Evolutionary conservation across 1,139 yeast genomes (phyloP).

Genomic region (Saccharomyces hybrid): DNA sequence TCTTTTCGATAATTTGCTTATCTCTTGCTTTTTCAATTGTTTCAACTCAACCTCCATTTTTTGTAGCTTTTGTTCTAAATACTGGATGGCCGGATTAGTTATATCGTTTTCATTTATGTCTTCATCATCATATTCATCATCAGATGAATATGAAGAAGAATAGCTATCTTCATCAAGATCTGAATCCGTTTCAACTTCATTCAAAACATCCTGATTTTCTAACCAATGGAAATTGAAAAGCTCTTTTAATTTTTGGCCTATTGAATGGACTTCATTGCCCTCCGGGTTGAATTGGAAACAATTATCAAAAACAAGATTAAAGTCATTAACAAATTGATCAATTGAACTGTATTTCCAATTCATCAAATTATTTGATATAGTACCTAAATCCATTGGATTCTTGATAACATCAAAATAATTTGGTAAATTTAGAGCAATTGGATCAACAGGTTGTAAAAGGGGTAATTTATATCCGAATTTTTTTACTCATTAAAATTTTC

Average conservation of each 20-base stretch:
- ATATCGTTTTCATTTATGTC: slow-evolving; percentile 65
- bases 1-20: slow-evolving; percentile 43
- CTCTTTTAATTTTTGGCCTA: slow-evolving; percentile 88
- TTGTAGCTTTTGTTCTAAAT: slow-evolving; percentile 75
- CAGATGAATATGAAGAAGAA: slow-evolving; percentile 19
- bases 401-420: slow-evolving; percentile 76
- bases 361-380: slow-evolving; percentile 69
- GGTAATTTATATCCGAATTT: slow-evolving; percentile 76
- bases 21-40: slow-evolving; percentile 68
- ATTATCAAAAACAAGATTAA: slow-evolving; percentile 73
- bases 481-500: slow-evolving; percentile 74
- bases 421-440: slow-evolving; percentile 88
- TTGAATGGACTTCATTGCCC: slow-evolving; percentile 86
- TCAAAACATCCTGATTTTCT: slow-evolving; percentile 38
- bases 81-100: slow-evolving; percentile 81
- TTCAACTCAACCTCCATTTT: slow-evolving; percentile 82
- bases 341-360: slow-evolving; percentile 86
- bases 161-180: slow-evolving; percentile 32
- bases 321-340: slow-evolving; percentile 77
- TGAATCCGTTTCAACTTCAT: slow-evolving; percentile 15
- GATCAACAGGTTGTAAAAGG: slow-evolving; percentile 93
- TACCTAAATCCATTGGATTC: slow-evolving; percentile 91
- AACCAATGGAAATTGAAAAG: slow-evolving; percentile 84
- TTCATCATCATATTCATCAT: slow-evolving; percentile 38
- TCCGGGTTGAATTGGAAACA: slow-evolving; percentile 92